Conservation (phyloP, 148 eudicot genomes). For the Fallopia convolvulus region DNA sequence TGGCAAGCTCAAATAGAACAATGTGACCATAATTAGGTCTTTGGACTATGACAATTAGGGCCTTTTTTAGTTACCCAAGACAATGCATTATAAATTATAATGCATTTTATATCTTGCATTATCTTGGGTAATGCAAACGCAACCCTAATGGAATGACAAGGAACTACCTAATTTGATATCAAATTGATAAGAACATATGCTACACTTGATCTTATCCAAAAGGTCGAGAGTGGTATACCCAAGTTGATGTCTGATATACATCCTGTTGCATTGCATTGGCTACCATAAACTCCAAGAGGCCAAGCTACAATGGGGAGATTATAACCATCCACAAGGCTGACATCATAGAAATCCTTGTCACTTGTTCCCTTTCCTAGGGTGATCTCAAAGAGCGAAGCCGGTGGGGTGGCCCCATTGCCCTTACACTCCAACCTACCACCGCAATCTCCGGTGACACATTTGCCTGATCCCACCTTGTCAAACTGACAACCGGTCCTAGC, state of each 20-base stretch:
- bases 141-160: not conserved
- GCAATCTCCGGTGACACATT: constrained; percentile 82
- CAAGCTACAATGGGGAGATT: constrained; percentile 69
- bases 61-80: no score
- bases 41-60: not conserved
- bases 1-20: not conserved
- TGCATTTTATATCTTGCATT: no score
- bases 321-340: constrained; percentile 86
- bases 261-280: constrained; percentile 66
- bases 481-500: constrained; percentile 81
- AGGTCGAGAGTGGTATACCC: not conserved
- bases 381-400: constrained; percentile 81
- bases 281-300: constrained; percentile 36
- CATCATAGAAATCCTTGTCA: constrained; percentile 70
- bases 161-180: not conserved
- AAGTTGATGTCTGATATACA: constrained; percentile 69
- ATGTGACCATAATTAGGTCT: not conserved
- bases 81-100: no score
- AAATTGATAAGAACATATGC: no score
- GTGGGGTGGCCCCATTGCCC: constrained; percentile 79
- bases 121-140: not conserved
- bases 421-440: constrained; percentile 72
- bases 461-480: constrained; percentile 50
- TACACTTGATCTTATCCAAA: no score
- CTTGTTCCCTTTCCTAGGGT: constrained; percentile 51